Evolutionary conservation across 768 basidiomycete species (phyloP), one percentile per base, ranked within the genome.

Genomic region (Naganishia vishniacii): DNA sequence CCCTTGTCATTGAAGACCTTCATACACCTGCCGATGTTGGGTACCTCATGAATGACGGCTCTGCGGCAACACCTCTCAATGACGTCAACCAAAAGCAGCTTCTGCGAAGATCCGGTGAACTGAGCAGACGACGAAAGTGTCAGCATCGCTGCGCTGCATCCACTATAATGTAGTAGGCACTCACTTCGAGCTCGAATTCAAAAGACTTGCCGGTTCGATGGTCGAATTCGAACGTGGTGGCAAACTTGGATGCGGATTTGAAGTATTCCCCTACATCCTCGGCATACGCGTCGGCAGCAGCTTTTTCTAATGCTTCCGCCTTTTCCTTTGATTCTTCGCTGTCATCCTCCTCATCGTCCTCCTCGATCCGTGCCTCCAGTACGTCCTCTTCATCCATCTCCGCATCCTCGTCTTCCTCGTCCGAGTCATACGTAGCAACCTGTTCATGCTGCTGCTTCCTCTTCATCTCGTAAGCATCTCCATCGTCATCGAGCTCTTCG

Each of bases 31-130:
- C 82, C 82, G 72, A 99, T 94, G 16, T 87, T 86, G 5, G 87
- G 84, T 60, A 98, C 90, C 77, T 97, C 88, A 59, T 91, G 89
- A 63, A 99, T 81, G 68, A 98, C 81, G 1, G 91, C 88, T 59
- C 84, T 84, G 47, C 85, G 81, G 77, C 93, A 97, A 12, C 86
- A 84, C 60, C 86, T 83, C 75, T 98, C 95, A 62, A 98, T 83
- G 66, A 99, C 85, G 48, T 92, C 94, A 49, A 98, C 91, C 45
- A 99, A 82, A 23, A 99, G 81, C 34, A 99, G 82, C 78, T 98
- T 98, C 12, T 92, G 92, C 75, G 91, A 86, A 70, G 89, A 85
- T 46, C 88, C 83, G 12, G 83, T 80, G 80, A 98, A 93, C 91
- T 98, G 66, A n/a, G 56, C 51, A 46, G 3, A 20, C 42, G 32